These are phyloP conservation scores for Crotalaria pallida DNA, from an alignment of 306 rosid genomes.

Conservation along the genomic window DNA sequence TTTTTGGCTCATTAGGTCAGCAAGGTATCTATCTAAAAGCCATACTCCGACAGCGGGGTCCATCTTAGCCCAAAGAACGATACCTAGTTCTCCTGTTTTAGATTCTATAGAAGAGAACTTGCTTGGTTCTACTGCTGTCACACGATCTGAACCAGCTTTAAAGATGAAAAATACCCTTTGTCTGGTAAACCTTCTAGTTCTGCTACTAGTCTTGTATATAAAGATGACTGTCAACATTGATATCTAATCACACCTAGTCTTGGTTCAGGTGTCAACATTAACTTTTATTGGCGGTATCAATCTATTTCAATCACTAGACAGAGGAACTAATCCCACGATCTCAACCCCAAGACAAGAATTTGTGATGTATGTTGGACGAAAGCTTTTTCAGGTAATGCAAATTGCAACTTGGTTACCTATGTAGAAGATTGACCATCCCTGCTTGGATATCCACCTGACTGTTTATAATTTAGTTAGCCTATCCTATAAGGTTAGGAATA, in stretches of 20 bases:
- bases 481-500: constrained; percentile 14
- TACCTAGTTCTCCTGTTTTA: constrained; percentile 21
- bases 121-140: constrained; percentile 39
- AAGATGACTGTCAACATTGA: background rate
- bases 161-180: constrained; percentile 52
- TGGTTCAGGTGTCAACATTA: constrained; percentile 54
- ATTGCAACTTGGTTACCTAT: background rate
- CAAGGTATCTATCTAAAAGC: constrained; percentile 70
- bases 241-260: constrained; percentile 12
- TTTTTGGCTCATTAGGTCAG: constrained; percentile 55
- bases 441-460: background rate
- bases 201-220: background rate
- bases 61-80: constrained; percentile 44
- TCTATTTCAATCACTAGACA: constrained; percentile 37
- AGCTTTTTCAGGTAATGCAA: constrained; percentile 67
- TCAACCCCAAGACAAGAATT: constrained; percentile 41
- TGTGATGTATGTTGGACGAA: constrained; percentile 65
- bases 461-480: background rate
- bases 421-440: background rate
- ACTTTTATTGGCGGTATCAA: constrained; percentile 51
- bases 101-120: constrained; percentile 49
- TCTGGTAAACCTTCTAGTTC: constrained; percentile 47
- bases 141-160: constrained; percentile 41
- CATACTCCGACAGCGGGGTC: constrained; percentile 65
- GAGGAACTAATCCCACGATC: constrained; percentile 15